These are phyloP conservation scores for Cercospora sp. DNA, from an alignment of 2,329 filamentous ascomycete species.

Conservation along the genomic window DNA sequence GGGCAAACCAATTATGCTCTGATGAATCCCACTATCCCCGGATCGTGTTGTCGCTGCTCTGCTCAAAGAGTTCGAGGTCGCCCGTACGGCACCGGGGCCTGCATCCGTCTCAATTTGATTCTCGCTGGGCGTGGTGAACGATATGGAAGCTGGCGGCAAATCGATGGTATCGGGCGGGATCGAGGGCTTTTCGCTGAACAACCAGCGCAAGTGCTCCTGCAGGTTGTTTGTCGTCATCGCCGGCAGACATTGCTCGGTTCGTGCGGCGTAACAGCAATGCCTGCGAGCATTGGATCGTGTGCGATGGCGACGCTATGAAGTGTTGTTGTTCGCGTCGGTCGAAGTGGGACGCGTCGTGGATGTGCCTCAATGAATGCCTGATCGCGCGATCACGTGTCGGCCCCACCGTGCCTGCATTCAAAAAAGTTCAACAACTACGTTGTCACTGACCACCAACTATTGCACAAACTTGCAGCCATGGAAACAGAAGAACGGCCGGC, in stretches of 20 bases:
- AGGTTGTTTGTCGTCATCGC: conserved; percentile 53
- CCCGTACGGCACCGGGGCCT: background rate
- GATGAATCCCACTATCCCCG: background rate
- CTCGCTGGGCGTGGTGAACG: conserved; percentile 16
- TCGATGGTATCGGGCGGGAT: conserved; percentile 37
- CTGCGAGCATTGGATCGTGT: conserved; percentile 8
- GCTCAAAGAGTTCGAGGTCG: background rate
- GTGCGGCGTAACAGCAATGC: background rate
- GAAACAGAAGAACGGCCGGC: conserved; percentile 56
- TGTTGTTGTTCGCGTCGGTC: conserved; percentile 6
- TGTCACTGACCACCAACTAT: background rate
- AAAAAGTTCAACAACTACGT: conserved; percentile 12
- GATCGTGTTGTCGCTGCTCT: background rate
- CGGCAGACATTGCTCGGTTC: conserved; percentile 28
- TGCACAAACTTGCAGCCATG: conserved; percentile 43
- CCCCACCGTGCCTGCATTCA: background rate
- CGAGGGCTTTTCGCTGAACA: conserved; percentile 49
- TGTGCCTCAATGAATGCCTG: conserved; percentile 4
- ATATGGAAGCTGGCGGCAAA: conserved; percentile 27
- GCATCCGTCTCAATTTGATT: conserved; percentile 11
- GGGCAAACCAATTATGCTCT: background rate
- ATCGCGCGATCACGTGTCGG: background rate
- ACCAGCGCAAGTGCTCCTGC: conserved; percentile 50
- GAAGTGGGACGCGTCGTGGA: background rate
- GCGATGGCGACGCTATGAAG: background rate